These are phyloP conservation scores for Neonectria coccinea DNA, from an alignment of 2,329 filamentous ascomycete genomes.

Conservation along the genomic window DNA sequence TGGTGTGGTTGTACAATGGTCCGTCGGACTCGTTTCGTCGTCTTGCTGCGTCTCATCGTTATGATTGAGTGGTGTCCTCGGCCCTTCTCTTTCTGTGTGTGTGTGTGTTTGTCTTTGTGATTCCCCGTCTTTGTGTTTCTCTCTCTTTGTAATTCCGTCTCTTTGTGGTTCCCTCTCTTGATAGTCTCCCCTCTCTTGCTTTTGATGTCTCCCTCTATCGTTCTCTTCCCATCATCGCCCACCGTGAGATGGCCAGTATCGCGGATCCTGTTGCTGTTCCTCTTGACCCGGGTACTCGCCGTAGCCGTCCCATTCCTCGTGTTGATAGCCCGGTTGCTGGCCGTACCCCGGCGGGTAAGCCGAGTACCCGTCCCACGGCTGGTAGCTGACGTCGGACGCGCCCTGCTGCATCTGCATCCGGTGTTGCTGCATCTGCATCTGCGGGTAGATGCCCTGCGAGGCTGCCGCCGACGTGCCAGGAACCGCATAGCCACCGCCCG, in stretches of 20 bases:
- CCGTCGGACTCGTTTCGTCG: slow-evolving; percentile 1
- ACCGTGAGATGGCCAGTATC: slow-evolving; percentile 6
- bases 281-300: slow-evolving; percentile 38
- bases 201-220: neutral
- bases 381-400: slow-evolving; percentile 26
- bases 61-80: neutral
- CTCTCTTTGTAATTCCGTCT: neutral
- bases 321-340: slow-evolving; percentile 37
- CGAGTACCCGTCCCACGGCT: slow-evolving; percentile 38
- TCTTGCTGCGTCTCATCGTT: neutral
- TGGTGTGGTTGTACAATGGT: neutral
- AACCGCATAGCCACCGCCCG: slow-evolving; percentile 40
- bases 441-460: slow-evolving; percentile 30
- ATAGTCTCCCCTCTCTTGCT: neutral
- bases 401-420: slow-evolving; percentile 11
- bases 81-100: neutral
- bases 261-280: slow-evolving; percentile 37
- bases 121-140: neutral
- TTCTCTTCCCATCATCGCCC: neutral
- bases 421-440: slow-evolving; percentile 21
- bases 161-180: neutral
- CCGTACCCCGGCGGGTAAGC: slow-evolving; percentile 37
- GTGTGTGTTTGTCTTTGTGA: neutral
- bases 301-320: slow-evolving; percentile 36
- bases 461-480: slow-evolving; percentile 33